phyloP scores from a whole-genome alignment of 2,329 filamentous ascomycete species.

The Fusarium sp. region DNA sequence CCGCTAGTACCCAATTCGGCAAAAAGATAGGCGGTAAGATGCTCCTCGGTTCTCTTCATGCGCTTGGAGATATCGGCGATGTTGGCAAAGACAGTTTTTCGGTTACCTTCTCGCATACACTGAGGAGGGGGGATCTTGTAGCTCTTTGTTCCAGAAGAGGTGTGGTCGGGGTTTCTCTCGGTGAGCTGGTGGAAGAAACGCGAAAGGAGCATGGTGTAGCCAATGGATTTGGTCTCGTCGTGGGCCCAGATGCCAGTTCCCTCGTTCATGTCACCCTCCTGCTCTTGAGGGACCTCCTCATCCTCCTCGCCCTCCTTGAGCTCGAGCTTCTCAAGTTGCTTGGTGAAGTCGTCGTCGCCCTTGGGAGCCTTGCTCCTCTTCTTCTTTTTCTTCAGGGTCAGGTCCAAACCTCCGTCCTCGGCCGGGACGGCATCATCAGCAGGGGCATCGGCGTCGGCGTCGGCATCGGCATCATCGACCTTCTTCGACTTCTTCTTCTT shows the following conservation, averaged over 20 bases:
- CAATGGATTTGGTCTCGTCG: conserved; percentile 80
- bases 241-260: conserved; percentile 93
- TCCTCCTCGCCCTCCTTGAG: conserved; percentile 73
- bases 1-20: conserved; percentile 97
- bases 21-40: conserved; percentile 96
- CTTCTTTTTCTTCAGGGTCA: conserved; percentile 86
- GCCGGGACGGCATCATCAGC: conserved; percentile 49
- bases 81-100: conserved; percentile 99
- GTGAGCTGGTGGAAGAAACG: conserved; percentile 96
- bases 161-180: conserved; percentile 96
- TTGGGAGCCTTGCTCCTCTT: conserved; percentile 62
- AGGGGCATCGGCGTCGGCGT: conserved; percentile 58
- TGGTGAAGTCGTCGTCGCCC: conserved; percentile 73
- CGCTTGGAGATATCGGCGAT: conserved; percentile 98
- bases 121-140: conserved; percentile 99
- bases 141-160: conserved; percentile 87
- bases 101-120: conserved; percentile 99
- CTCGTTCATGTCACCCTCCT: conserved; percentile 82
- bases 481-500: conserved; percentile 70
- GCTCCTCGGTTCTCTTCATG: conserved; percentile 99
- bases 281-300: conserved; percentile 61
- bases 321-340: conserved; percentile 71
- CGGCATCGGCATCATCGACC: conserved; percentile 49
- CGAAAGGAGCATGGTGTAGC: conserved; percentile 84
- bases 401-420: conserved; percentile 63